Percentiles rank a stretch among this genome's conserved stretches.
Conservation (phyloP, 1,284 basidiomycete genomes). For the Cutaneotrichosporon daszewskae region DNA sequence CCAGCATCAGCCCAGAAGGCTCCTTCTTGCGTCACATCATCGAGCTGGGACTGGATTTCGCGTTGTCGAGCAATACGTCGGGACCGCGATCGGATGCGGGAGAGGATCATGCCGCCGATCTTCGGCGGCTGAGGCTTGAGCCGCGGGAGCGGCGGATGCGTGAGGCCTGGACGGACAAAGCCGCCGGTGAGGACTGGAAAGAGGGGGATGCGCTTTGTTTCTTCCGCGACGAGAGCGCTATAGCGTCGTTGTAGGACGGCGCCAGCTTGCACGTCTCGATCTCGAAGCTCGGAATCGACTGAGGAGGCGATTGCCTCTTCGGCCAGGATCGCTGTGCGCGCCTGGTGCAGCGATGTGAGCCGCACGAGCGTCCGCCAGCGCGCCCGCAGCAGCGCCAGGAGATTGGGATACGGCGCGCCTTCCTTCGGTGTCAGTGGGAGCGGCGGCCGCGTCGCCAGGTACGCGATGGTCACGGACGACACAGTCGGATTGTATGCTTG, state of each 20-base stretch:
- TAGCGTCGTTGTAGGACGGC: not conserved
- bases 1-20: no score
- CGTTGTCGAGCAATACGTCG: no score
- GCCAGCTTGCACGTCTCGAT: not conserved
- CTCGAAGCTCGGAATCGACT: not conserved
- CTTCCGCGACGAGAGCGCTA: not conserved
- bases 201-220: no score
- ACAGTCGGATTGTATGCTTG: no score
- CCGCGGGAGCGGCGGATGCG: constrained; percentile 64
- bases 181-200: constrained; percentile 63
- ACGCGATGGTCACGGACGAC: not conserved
- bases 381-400: constrained; percentile 12
- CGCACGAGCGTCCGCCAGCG: constrained; percentile 21
- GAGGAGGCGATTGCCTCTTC: constrained; percentile 22
- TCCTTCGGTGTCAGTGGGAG: not conserved
- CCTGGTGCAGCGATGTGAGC: constrained; percentile 15
- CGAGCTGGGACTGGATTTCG: no score
- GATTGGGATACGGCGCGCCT: not conserved
- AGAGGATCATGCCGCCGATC: constrained; percentile 63
- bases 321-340: constrained; percentile 18
- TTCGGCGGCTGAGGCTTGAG: constrained; percentile 67
- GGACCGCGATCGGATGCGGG: constrained; percentile 56
- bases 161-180: constrained; percentile 58
- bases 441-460: not conserved
- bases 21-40: no score